Evolutionary conservation across 768 basidiomycete genomes (phyloP), one percentile per base, ranked within the genome.

Genomic region (Sutorius australiensis): DNA sequence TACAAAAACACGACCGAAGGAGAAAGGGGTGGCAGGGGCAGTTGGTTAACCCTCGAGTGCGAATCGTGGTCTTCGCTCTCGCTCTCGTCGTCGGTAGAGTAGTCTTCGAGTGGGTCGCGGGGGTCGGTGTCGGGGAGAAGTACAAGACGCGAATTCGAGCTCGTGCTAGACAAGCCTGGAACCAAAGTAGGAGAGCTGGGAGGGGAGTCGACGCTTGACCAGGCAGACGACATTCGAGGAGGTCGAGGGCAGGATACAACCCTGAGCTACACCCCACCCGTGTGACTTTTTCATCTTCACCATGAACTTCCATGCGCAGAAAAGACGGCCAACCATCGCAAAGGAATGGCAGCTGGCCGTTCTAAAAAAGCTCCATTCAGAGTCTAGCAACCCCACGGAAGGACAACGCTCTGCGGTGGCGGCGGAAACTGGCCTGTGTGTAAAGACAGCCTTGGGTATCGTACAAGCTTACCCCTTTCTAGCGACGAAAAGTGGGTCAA

Each of bases 1-100:
- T 88, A 86, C 10, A 89, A 73, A 61, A 89, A 83, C 44, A 88
- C 78, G 46, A 77, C 61, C 13, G 76, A 70, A 5, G 85, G 77
- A 11, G 78, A 67, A 46, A 89, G 78, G 3, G 83, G 79, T n/a
- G 80, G 80, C 7, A 68, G 24, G 21, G 43, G 27, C 3, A 48
- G 59, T 31, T 53, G 56, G 46, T 30, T 38, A 48, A 51, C 33
- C 40, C 27, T 50, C 14, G 55, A 39, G 5, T 51, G 59, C 17
- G 50, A 30, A 11, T 48, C 46, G 8, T 53, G 41, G 30, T 77
- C 74, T 53, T 78, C 78, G 51, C 73, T 67, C 7, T 60, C 57
- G 33, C 61, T 54, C 3, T 71, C 67, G n/a, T 81, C 78, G 53
- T 82, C 72, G 48, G 79, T 77, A 11, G 65, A 58, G 45, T 77